Evolutionary conservation across 176 grass and related monocot species (phyloP), one percentile per base, ranked within the genome.

Genomic region (Carex parvula): DNA sequence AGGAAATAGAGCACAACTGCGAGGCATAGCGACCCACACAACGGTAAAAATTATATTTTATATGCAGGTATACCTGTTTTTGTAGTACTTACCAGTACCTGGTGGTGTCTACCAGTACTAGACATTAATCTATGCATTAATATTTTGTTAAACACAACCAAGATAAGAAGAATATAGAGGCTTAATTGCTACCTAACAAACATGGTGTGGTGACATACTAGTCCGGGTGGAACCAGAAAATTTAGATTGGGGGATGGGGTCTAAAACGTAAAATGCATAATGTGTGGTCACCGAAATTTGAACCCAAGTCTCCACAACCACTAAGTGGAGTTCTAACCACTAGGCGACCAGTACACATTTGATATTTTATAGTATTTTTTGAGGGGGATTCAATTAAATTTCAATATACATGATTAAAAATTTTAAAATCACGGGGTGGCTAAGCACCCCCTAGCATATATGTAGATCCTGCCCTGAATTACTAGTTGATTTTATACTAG

Each of bases 1-100:
- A 91, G 89, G 90, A 86, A 99, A 89, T 63, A 86, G 81, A 90
- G 93, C 97, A 85, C 97, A 99, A 84, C 84, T 99, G 81, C 88
- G 89, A 29, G 96, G 97, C 41, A 95, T 99, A 80, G 82, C 81
- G 4, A 99, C 90, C 83, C 97, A 99, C 81, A 94, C 96, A 53
- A 93, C 92, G 88, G 97, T 95, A 85, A 82, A 64, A 65, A 82
- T 3, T 8, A 50, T 54, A 85, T 53, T 57, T 75, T 79, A 64
- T 30, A 6, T 77, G 20, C 3, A 57, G 11, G 12, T 61, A 32
- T 84, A 16, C 85, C 81, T 60, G 37, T 66, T 4, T 3, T 89
- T 87, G 58, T 82, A 7, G 61, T 91, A 85, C 70, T 50, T 29
- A 56, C 52, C 15, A 78, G 15, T 33, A 78, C 15, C 6, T 56